A percentile compares a stretch with the other conserved stretches of the same genome.
These are phyloP conservation scores for Metarhizium robertsii DNA, from an alignment of 2,329 filamentous ascomycete species.

Conservation along the genomic window DNA sequence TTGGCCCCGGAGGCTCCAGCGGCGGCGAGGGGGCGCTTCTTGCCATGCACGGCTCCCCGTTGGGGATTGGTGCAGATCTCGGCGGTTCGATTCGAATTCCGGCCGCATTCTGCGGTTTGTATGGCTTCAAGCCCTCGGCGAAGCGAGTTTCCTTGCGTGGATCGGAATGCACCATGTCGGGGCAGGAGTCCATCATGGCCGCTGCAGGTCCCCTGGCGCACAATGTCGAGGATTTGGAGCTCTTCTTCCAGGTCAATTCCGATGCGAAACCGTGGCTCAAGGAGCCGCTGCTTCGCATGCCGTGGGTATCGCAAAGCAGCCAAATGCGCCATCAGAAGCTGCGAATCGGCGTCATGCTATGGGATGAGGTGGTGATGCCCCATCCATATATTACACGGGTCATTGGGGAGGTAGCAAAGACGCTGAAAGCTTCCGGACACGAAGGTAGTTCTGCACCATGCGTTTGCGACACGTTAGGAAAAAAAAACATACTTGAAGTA, in stretches of 20 bases:
- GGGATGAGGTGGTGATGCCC: conserved; percentile 50
- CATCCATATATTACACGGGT: conserved; percentile 51
- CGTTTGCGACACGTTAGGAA: background rate
- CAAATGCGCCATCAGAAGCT: conserved; percentile 3
- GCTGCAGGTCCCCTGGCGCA: conserved; percentile 25
- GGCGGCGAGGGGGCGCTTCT: conserved; percentile 43
- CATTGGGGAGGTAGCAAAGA: conserved; percentile 42
- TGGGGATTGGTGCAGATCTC: conserved; percentile 33
- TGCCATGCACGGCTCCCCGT: conserved; percentile 28
- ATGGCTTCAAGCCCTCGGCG: conserved; percentile 24
- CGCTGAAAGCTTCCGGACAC: conserved; percentile 36
- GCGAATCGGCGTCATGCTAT: conserved; percentile 26
- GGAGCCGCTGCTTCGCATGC: conserved; percentile 22
- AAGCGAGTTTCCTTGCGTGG: conserved; percentile 20
- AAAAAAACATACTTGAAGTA: background rate
- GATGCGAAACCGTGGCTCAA: conserved; percentile 22
- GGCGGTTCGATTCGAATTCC: conserved; percentile 30
- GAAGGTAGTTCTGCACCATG: conserved; percentile 28
- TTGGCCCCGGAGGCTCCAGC: conserved; percentile 54
- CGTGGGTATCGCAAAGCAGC: conserved; percentile 5
- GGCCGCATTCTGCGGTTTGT: conserved; percentile 24
- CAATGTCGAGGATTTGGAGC: conserved; percentile 23
- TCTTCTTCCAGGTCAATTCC: conserved; percentile 24
- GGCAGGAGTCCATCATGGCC: conserved; percentile 24
- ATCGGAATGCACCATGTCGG: conserved; percentile 19